Evolutionary conservation across 73 alveolate genomes (phyloP).

Genomic region (Tetrahymena elliotti): DNA sequence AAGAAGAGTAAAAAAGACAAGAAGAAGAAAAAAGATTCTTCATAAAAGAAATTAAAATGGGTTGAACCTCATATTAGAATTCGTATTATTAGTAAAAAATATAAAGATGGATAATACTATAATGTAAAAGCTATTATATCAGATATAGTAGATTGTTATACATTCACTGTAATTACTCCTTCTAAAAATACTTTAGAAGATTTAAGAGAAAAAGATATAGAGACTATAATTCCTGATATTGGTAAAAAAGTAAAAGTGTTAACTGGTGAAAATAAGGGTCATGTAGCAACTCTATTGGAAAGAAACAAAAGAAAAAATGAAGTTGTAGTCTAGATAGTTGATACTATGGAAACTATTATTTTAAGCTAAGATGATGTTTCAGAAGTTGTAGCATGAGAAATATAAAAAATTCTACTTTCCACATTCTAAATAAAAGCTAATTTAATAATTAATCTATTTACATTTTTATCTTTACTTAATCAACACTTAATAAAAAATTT

Average conservation of each 20-base stretch:
- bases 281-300: slow-evolving; percentile 36
- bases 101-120: slow-evolving; percentile 38
- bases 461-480: no score
- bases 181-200: slow-evolving; percentile 12
- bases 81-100: slow-evolving; percentile 47
- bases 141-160: slow-evolving; percentile 39
- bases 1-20: not conserved
- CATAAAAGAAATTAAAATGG: slow-evolving; percentile 45
- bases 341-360: not conserved
- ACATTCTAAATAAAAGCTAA: no score
- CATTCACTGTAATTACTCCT: slow-evolving; percentile 1
- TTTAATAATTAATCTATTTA: no score
- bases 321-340: slow-evolving; percentile 20
- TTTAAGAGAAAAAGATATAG: slow-evolving; percentile 55
- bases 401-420: not conserved
- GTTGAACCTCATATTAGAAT: slow-evolving; percentile 48
- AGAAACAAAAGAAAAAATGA: slow-evolving; percentile 44
- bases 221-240: slow-evolving; percentile 54
- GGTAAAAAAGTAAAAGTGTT: slow-evolving; percentile 43
- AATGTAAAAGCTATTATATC: slow-evolving; percentile 29
- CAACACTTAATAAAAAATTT: no score
- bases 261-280: slow-evolving; percentile 50
- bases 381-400: not conserved
- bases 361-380: slow-evolving; percentile 17
- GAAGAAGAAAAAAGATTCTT: not conserved